A percentile compares a stretch with the other conserved stretches of the same genome.
These are phyloP conservation scores for Kurtzmaniella quercitrusa DNA, from an alignment of 1,139 yeast species.

Conservation along the genomic window DNA sequence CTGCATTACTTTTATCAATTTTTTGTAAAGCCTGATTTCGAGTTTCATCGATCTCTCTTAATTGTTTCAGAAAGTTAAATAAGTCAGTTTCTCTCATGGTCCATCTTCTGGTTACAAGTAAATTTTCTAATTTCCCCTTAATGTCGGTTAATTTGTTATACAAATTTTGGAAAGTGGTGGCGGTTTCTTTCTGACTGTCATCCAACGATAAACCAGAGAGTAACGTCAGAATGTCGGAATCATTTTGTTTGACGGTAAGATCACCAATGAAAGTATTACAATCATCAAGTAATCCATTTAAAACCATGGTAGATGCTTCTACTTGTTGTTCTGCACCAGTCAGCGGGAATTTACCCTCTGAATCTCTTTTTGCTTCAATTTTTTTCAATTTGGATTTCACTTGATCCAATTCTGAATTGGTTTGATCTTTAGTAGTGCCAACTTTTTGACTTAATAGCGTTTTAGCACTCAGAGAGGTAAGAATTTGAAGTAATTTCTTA, in stretches of 20 bases:
- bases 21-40: constrained; percentile 39
- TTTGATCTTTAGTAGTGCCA: not conserved
- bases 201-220: constrained; percentile 24
- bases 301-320: constrained; percentile 37
- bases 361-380: constrained; percentile 32
- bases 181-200: constrained; percentile 10
- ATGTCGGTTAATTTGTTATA: constrained; percentile 50
- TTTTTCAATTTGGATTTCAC: constrained; percentile 23
- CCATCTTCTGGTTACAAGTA: constrained; percentile 92
- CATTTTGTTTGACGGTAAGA: constrained; percentile 54
- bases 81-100: constrained; percentile 92
- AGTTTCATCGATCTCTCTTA: constrained; percentile 68
- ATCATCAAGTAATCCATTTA: constrained; percentile 75
- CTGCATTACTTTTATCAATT: constrained; percentile 18
- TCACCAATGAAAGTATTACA: constrained; percentile 74
- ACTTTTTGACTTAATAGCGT: constrained; percentile 4
- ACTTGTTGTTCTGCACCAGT: constrained; percentile 18
- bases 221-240: constrained; percentile 13
- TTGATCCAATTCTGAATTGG: constrained; percentile 11
- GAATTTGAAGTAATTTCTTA: constrained; percentile 25
- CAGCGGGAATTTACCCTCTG: constrained; percentile 30
- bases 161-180: constrained; percentile 18
- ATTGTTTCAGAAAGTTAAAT: constrained; percentile 70
- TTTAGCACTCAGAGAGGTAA: constrained; percentile 3
- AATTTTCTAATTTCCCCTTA: constrained; percentile 71